These are phyloP conservation scores for Solanum etuberosum DNA, from an alignment of 257 asterid genomes.

Conservation along the genomic window DNA sequence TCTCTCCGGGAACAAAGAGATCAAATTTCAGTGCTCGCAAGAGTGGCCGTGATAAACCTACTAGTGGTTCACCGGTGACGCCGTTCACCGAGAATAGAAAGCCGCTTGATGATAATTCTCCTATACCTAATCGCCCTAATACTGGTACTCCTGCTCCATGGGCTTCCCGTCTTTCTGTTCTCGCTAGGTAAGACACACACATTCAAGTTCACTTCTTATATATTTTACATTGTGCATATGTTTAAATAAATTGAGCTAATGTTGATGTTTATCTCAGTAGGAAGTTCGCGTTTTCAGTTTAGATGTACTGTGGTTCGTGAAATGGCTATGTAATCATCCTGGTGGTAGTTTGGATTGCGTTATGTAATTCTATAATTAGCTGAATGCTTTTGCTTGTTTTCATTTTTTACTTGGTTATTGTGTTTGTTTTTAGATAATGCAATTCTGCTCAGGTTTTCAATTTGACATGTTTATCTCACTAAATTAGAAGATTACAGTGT, in stretches of 20 bases:
- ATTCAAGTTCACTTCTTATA: background rate
- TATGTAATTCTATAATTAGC: background rate
- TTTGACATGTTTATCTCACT: background rate
- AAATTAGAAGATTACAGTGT: background rate
- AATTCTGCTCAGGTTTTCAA: background rate
- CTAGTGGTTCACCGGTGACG: constrained; percentile 28
- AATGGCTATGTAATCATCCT: background rate
- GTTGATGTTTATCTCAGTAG: background rate
- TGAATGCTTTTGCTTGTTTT: background rate
- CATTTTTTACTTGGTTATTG: background rate
- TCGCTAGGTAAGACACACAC: constrained; percentile 45
- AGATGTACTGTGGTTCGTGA: background rate
- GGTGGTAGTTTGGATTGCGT: background rate
- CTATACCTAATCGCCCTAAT: constrained; percentile 56
- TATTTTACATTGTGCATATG: background rate
- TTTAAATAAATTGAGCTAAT: background rate
- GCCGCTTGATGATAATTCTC: constrained; percentile 26
- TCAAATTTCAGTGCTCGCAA: constrained; percentile 38
- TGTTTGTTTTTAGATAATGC: background rate
- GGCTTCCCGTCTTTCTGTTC: constrained; percentile 83
- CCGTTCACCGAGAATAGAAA: constrained; percentile 46
- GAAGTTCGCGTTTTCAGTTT: background rate
- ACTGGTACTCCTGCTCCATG: constrained; percentile 96
- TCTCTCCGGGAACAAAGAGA: constrained; percentile 72
- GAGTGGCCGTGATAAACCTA: constrained; percentile 13